These are phyloP conservation scores for Ascochyta fabae DNA, from an alignment of 2,329 filamentous ascomycete species.

Conservation along the genomic window DNA sequence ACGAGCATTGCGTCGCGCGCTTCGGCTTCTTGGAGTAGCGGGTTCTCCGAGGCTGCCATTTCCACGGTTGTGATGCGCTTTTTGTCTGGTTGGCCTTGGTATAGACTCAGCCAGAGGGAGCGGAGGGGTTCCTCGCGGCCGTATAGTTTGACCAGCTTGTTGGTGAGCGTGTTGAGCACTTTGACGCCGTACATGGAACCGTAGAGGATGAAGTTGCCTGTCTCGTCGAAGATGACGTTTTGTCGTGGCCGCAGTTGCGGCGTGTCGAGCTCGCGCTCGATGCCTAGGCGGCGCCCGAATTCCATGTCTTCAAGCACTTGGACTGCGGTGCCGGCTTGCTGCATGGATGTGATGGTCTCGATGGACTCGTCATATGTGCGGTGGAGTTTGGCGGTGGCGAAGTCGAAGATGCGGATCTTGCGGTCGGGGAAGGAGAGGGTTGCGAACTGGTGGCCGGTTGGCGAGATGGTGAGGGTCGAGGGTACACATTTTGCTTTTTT, in stretches of 20 bases:
- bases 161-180: constrained; percentile 94
- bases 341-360: constrained; percentile 88
- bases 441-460: constrained; percentile 83
- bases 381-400: constrained; percentile 83
- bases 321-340: constrained; percentile 84
- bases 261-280: constrained; percentile 85
- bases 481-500: constrained; percentile 90
- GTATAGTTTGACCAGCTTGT: constrained; percentile 88
- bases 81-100: constrained; percentile 94
- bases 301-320: constrained; percentile 88
- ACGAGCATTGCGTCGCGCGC: constrained; percentile 88
- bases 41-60: constrained; percentile 96
- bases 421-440: constrained; percentile 92
- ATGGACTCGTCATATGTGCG: constrained; percentile 96
- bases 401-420: constrained; percentile 93
- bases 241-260: constrained; percentile 70
- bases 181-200: constrained; percentile 92
- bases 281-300: constrained; percentile 84
- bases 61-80: constrained; percentile 92
- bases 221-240: constrained; percentile 95
- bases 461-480: constrained; percentile 82
- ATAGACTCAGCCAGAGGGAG: constrained; percentile 80
- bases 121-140: constrained; percentile 89
- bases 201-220: constrained; percentile 92
- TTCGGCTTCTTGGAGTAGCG: constrained; percentile 90